Percentiles rank a stretch among this genome's conserved stretches.
phyloP scores from a whole-genome alignment of 208 protist genomes.

The Acanthamoeba sp. region DNA sequence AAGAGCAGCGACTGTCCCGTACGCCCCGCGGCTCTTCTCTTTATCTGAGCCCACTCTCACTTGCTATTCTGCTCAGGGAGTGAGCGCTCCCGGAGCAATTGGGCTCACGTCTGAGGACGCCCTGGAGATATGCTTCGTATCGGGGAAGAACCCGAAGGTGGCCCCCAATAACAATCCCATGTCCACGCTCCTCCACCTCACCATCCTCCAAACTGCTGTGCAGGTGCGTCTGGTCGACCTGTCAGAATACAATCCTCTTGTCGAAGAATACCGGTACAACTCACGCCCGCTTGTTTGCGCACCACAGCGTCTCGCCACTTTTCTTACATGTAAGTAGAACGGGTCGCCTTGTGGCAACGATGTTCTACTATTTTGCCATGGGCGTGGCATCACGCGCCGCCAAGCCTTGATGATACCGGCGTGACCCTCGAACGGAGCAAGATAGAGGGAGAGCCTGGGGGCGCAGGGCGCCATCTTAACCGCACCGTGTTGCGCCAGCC shows the following conservation, averaged over 20 bases:
- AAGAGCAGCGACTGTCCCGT: slow-evolving; percentile 83
- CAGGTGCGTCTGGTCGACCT: slow-evolving; percentile 87
- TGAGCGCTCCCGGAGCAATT: slow-evolving; percentile 86
- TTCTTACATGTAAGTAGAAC: slow-evolving; percentile 80
- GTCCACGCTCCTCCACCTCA: neutral
- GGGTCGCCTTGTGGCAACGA: slow-evolving; percentile 84
- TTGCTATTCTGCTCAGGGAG: slow-evolving; percentile 83
- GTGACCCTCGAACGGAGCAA: neutral
- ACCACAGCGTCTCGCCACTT: too few relatives aligned
- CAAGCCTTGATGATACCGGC: slow-evolving; percentile 4
- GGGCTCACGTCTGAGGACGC: slow-evolving; percentile 88
- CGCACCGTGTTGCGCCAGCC: too few relatives aligned
- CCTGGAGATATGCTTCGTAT: slow-evolving; percentile 87
- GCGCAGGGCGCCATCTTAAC: too few relatives aligned
- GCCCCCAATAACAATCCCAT: neutral
- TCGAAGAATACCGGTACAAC: slow-evolving; percentile 84
- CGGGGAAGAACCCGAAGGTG: slow-evolving; percentile 85
- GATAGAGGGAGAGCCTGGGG: neutral
- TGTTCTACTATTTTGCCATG: slow-evolving; percentile 90
- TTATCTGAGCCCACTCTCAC: too few relatives aligned
- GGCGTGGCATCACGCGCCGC: slow-evolving; percentile 81
- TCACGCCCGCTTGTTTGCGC: too few relatives aligned
- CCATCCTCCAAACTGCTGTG: neutral
- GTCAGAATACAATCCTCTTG: slow-evolving; percentile 89
- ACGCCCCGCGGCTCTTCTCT: neutral